Base-by-base conservation (phyloP, 2,329 filamentous ascomycete genomes). In the Eurotiales sp. region DNA sequence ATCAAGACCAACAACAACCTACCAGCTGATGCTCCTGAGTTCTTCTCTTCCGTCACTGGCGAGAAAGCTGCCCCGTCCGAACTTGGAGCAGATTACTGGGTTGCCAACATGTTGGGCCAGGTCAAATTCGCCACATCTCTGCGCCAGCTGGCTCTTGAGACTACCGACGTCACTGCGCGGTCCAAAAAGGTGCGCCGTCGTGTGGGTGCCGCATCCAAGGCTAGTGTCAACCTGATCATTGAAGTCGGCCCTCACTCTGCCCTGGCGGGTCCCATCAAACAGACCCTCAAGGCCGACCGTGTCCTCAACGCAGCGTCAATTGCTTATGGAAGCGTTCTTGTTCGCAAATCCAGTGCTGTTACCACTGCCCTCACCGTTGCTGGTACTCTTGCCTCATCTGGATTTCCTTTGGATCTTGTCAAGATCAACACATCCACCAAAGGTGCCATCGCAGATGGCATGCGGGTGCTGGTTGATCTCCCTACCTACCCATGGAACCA, bases 331-430 rank as follows among this genome's bases (percentile, higher is more conserved):
- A 6, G 61, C 66, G 19, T 59, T 52, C 11, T 69, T 14, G 19
- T 10, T 14, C 71, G 0, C 71, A 69, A 41, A 65, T 72, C 48
- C 65, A 63, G 3, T 57, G 59, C 19, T 63, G 69, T 21, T n/a
- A 40, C 23, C 30, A 27, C 45, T 7, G 27, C 50, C 8, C 40
- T 37, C 6, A 29, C 51, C 7, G 52, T 57, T 4, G 53, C 60
- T 11, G 62, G 61, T 1, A 46, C 37, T 14, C 43, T 67, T 27
- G 51, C 49, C 12, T 45, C 48, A n/a, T 54, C 48, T 36, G 62
- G 61, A 12, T 59, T 43, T 46, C 50, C 53, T 1, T 15, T 65
- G 2, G 51, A 63, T 22, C 27, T 65, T 14, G 50, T 56, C n/a
- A 43, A 37, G n/a, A 53, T 64, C 3, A 67, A 65, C 23, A 21